Conservation (phyloP, 2,329 filamentous ascomycete genomes). For the Neonectria punicea region DNA sequence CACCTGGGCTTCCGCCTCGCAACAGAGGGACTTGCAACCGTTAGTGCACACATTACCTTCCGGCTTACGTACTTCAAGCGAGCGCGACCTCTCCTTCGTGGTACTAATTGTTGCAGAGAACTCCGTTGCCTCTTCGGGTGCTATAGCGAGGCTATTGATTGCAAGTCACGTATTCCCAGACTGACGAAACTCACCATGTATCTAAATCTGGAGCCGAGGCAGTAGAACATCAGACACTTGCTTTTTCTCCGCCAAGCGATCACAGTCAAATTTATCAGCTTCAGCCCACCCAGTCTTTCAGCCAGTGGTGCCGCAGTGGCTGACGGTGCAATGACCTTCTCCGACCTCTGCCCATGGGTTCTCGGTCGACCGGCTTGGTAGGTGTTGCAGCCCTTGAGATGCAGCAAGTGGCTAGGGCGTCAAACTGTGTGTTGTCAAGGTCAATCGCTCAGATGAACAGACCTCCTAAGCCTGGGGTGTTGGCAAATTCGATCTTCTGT, state of each 20-base stretch:
- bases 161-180: background rate
- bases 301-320: slow-evolving; percentile 10
- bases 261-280: background rate
- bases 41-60: no score
- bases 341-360: background rate
- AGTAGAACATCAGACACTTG: slow-evolving; percentile 47
- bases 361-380: slow-evolving; percentile 18
- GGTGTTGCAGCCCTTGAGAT: slow-evolving; percentile 15
- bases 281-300: slow-evolving; percentile 7
- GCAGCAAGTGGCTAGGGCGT: slow-evolving; percentile 32
- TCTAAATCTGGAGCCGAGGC: slow-evolving; percentile 43
- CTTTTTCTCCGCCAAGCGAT: slow-evolving; percentile 24
- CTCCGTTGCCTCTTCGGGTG: slow-evolving; percentile 44
- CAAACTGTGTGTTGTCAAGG: slow-evolving; percentile 31
- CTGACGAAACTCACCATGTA: slow-evolving; percentile 34
- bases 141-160: background rate
- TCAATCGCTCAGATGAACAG: slow-evolving; percentile 49
- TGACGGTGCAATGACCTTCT: background rate
- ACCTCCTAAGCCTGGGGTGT: slow-evolving; percentile 45
- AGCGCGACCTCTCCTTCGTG: slow-evolving; percentile 46
- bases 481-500: slow-evolving; percentile 42
- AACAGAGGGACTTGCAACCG: no score
- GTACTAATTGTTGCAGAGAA: slow-evolving; percentile 46
- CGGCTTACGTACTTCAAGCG: slow-evolving; percentile 43
- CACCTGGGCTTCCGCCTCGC: slow-evolving; percentile 28